These are phyloP conservation scores for Aschersonia sp. DNA, from an alignment of 2,329 filamentous ascomycete species.

Conservation along the genomic window DNA sequence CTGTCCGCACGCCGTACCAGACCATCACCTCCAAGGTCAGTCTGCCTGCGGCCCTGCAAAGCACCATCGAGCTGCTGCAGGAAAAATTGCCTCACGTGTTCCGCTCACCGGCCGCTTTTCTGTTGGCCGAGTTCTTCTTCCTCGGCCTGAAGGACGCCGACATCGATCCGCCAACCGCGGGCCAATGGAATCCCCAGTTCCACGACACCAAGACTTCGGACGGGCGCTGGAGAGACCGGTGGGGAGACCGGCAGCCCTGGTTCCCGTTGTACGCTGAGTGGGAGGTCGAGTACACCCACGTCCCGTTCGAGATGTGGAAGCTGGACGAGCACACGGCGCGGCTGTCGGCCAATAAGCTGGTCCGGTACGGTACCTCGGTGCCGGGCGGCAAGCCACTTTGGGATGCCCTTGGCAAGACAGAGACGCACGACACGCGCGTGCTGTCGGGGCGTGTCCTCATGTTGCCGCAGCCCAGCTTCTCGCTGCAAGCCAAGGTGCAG, in stretches of 20 bases:
- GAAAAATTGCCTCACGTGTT: neutral
- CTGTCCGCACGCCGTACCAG: slow-evolving; percentile 2
- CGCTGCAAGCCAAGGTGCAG: slow-evolving; percentile 14
- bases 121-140: neutral
- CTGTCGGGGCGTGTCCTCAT: slow-evolving; percentile 22
- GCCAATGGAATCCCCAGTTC: slow-evolving; percentile 4
- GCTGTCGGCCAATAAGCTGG: slow-evolving; percentile 2
- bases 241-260: slow-evolving; percentile 21
- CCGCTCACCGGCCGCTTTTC: neutral
- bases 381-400: neutral
- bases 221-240: slow-evolving; percentile 13
- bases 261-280: slow-evolving; percentile 28
- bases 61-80: neutral
- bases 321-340: slow-evolving; percentile 11
- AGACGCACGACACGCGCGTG: slow-evolving; percentile 7
- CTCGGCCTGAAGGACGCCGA: neutral
- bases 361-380: slow-evolving; percentile 3
- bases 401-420: neutral
- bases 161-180: neutral
- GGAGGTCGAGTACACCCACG: slow-evolving; percentile 26
- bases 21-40: neutral
- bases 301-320: slow-evolving; percentile 17
- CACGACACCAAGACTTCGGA: slow-evolving; percentile 2
- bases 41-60: neutral
- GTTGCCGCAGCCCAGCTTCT: slow-evolving; percentile 23